Evolutionary conservation across 345 rosid genomes (phyloP).

Genomic region (Bruguiera parviflora): DNA sequence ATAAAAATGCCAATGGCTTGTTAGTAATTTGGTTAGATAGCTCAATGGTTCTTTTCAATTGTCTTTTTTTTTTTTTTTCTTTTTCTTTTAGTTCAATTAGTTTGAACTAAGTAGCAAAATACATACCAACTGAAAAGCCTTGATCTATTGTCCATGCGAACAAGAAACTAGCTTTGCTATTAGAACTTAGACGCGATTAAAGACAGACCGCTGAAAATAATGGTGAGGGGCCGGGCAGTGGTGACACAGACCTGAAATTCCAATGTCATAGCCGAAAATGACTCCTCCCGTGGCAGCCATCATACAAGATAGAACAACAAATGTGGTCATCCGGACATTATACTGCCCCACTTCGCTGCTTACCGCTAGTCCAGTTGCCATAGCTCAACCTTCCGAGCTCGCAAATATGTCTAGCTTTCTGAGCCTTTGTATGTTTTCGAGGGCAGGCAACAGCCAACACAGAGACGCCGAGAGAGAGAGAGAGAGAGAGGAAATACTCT

Average conservation of each 20-base stretch:
- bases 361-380: constrained; percentile 43
- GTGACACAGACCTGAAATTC: constrained; percentile 53
- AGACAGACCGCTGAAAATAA: too few relatives aligned
- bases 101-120: neutral
- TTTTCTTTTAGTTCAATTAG: neutral
- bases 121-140: too few relatives aligned
- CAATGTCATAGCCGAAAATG: constrained; percentile 84
- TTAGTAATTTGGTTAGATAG: too few relatives aligned
- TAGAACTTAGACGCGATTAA: too few relatives aligned
- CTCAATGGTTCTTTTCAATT: too few relatives aligned
- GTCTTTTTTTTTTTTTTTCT: neutral
- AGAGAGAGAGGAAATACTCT: neutral
- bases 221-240: neutral
- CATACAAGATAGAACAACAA: constrained; percentile 65
- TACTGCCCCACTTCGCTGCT: constrained; percentile 25
- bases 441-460: too few relatives aligned
- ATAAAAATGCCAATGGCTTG: too few relatives aligned
- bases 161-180: too few relatives aligned
- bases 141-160: too few relatives aligned
- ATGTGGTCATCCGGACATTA: constrained; percentile 53
- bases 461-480: neutral
- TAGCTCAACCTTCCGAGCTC: constrained; percentile 17
- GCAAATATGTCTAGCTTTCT: too few relatives aligned
- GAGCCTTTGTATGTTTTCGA: too few relatives aligned
- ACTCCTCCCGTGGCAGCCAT: constrained; percentile 93